Conservation (phyloP, 306 rosid genomes). For the Coriaria nepalensis region DNA sequence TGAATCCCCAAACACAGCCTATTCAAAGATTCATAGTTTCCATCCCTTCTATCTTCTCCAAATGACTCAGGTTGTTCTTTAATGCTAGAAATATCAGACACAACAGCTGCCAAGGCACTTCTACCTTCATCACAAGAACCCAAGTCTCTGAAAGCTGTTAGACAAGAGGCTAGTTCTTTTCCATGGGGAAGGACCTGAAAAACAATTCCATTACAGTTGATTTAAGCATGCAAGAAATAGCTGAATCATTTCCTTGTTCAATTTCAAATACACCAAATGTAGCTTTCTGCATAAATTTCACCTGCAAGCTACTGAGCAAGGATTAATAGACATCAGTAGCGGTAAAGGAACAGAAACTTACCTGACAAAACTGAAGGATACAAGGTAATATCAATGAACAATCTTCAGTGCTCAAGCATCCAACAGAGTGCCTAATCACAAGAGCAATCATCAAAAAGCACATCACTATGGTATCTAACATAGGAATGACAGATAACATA, state of each 20-base stretch:
- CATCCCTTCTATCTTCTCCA: slow-evolving; percentile 33
- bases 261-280: slow-evolving; percentile 9
- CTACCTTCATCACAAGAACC: slow-evolving; percentile 57
- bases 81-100: slow-evolving; percentile 18
- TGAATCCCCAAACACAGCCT: slow-evolving; percentile 49
- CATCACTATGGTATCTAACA: slow-evolving; percentile 2
- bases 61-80: slow-evolving; percentile 29
- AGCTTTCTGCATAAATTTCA: slow-evolving; percentile 1
- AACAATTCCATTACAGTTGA: slow-evolving; percentile 12
- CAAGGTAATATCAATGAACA: slow-evolving; percentile 34
- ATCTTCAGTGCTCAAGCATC: slow-evolving; percentile 40
- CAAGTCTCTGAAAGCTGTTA: slow-evolving; percentile 56
- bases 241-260: not conserved
- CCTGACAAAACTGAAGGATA: slow-evolving; percentile 71
- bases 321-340: not conserved
- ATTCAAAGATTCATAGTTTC: slow-evolving; percentile 22
- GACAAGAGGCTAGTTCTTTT: slow-evolving; percentile 76
- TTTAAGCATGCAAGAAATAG: slow-evolving; percentile 10
- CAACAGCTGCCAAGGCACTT: slow-evolving; percentile 43
- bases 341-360: slow-evolving; percentile 25
- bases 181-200: slow-evolving; percentile 80
- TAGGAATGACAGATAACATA: slow-evolving; percentile 6
- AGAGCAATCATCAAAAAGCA: slow-evolving; percentile 15
- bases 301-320: not conserved
- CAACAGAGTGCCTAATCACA: slow-evolving; percentile 34